phyloP scores from a whole-genome alignment of 768 basidiomycete genomes.

The Auriscalpium microsporum region DNA sequence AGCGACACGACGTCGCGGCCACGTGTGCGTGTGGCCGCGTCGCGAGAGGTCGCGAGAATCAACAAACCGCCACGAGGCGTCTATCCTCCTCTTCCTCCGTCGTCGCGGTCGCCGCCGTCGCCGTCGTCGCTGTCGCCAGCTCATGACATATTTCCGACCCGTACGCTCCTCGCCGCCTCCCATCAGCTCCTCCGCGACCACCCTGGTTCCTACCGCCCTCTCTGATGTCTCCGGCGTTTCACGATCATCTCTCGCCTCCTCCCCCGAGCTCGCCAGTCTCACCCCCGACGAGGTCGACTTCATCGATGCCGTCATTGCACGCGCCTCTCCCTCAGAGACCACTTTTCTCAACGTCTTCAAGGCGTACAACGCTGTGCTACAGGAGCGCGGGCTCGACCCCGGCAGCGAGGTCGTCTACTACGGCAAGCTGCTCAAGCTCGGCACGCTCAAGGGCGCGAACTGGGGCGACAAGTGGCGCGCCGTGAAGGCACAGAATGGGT shows the following conservation, averaged over 20 bases:
- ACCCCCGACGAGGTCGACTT: conserved; percentile 50
- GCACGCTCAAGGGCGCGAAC: conserved; percentile 67
- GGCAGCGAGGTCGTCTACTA: conserved; percentile 75
- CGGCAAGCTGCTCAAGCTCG: conserved; percentile 73
- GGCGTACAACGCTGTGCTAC: conserved; percentile 73
- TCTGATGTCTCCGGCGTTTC: conserved; percentile 19
- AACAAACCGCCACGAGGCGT: background rate
- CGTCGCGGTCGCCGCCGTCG: background rate
- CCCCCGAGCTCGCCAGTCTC: conserved; percentile 23
- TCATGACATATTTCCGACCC: conserved; percentile 28
- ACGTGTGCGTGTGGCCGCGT: conserved; percentile 18
- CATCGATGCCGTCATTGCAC: conserved; percentile 64
- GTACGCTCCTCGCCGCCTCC: conserved; percentile 23
- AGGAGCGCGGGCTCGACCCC: conserved; percentile 66
- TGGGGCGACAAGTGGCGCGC: conserved; percentile 79
- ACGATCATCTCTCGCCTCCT: conserved; percentile 10
- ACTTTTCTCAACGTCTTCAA: conserved; percentile 79
- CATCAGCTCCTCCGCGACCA: conserved; percentile 1
- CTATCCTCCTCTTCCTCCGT: background rate
- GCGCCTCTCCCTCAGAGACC: conserved; percentile 59
- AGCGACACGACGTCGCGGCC: background rate
- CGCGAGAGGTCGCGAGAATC: background rate
- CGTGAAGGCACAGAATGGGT: conserved; percentile 51
- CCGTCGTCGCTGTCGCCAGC: background rate
- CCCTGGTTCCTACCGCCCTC: conserved; percentile 11